Evolutionary conservation across 164 flowering plant genomes (phyloP).

Genomic region (Aristolochia contorta): DNA sequence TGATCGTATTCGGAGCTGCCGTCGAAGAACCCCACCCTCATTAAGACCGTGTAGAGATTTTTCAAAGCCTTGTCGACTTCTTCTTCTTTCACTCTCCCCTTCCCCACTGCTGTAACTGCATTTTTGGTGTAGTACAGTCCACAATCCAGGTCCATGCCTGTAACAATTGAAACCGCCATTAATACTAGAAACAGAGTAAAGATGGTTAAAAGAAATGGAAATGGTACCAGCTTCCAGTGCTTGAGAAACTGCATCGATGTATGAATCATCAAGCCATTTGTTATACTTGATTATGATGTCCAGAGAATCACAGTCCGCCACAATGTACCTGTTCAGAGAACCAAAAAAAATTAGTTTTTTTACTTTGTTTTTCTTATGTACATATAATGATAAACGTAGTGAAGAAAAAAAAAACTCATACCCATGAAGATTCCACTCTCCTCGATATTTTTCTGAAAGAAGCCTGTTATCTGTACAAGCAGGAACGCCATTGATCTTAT

Average conservation of each 20-base stretch:
- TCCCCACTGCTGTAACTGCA: constrained; percentile 1
- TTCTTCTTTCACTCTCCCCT: constrained; percentile 3
- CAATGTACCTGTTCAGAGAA: constrained; percentile 7
- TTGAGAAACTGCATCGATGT: constrained; percentile 6
- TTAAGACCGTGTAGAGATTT: constrained; percentile 4
- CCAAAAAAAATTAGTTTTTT: neutral
- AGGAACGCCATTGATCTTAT: constrained; percentile 61
- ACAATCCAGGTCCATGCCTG: constrained; percentile 12
- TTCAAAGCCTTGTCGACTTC: constrained; percentile 5
- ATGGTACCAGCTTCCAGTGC: constrained; percentile 1
- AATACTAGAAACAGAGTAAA: neutral
- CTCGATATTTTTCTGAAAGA: constrained; percentile 37
- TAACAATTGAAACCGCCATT: neutral
- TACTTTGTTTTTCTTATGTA: too few species aligned
- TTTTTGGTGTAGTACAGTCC: neutral
- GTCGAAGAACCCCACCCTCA: constrained; percentile 15
- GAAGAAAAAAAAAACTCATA: constrained; percentile 3
- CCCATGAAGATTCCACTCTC: constrained; percentile 57
- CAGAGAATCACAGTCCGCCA: constrained; percentile 1
- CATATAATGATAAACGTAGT: neutral
- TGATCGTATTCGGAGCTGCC: neutral
- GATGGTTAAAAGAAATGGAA: neutral
- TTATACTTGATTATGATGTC: neutral
- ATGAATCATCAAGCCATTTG: constrained; percentile 1
- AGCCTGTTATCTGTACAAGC: constrained; percentile 56